Base-by-base conservation (phyloP, 306 rosid species). In the Medicago arabica region DNA sequence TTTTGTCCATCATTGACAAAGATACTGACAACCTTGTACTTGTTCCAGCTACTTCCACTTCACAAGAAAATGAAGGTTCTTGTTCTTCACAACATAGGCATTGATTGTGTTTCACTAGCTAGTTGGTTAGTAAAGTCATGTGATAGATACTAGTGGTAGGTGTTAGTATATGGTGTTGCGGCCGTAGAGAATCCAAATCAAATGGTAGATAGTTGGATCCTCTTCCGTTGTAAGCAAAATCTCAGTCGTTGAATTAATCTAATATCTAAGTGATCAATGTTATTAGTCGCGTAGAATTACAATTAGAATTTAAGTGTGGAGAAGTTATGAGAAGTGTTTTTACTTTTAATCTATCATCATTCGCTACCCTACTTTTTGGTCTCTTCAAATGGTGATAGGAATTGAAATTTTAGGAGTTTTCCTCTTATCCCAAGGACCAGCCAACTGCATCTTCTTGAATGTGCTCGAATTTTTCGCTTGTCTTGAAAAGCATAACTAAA, bases 31-130 rank as follows among this genome's bases (percentile, higher is more conserved):
- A 59, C 53, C 50, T 46, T 36, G 70, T 46, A 31, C 61, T 58
- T 43, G 82, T 66, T 13, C 78, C 18, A 53, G 8, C 23, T 36
- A 3, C 59, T 19, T 17, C 31, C 5, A 17, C 17, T 53, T 38
- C 51, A 11, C 79, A 28, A 71, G 90, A 59, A 67, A 59, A 16
- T 8, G 59, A 54, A 80, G 69, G 31, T 1, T 23, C 41, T 67
- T 46, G 58, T 10, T 67, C 54, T 67, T 67, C 31, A 39, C 80
- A 81, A 23, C 41, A 73, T 17, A 34, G 38, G 3, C 59, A 63
- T 78, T 78, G 83, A 73, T n/a, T 58, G 23, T 15, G 15, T 17
- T 34, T 46, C 13, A n/a, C 60, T 14, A n/a, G 78, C 41, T 47
- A 34, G 44, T 59, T 61, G 18, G 44, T 59, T 61, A 43, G 65